Evolutionary conservation across 2,329 filamentous ascomycete genomes (phyloP), one percentile per base, ranked within the genome.

Genomic region (Ceratocystis albifundus): DNA sequence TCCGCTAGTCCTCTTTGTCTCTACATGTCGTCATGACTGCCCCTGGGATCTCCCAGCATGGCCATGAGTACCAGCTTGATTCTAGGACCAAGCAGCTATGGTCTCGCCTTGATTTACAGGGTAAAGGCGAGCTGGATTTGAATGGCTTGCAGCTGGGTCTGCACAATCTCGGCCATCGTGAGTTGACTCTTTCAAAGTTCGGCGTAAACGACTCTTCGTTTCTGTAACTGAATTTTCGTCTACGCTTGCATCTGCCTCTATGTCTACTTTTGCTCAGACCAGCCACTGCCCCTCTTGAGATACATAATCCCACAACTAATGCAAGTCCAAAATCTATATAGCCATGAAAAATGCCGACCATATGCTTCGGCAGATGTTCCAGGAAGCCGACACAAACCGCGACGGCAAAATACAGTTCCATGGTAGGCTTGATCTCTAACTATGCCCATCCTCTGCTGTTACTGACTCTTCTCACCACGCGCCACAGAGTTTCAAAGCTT

Each of bases 331-430:
- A 41, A 12, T 22, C 32, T 17, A 36, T 36, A 66, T 71, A 85
- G 82, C 82, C 63, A 76, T 99, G 73, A 96, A 96, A 79, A 94
- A 96, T 80, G 94, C 94, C 74, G 89, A 96, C 75, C 80, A 84
- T 46, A 85, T 97, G 80, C 82, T 99, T 69, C 83, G 84, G 73
- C 86, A 88, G 72, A 88, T 97, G 67, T 82, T 96, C 74, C 81
- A 82, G 70, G 83, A 87, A 69, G 91, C 96, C 69, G 94, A 99
- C 74, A 88, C 86, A 67, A 91, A 92, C 73, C 84, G 86, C 30
- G 91, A 97, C 75, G 90, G 93, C 70, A 87, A 86, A 72, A 97
- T 99, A 71, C 88, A 95, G 76, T 96, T 90, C 74, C 84, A 91
- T 77, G 90, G 90, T 94, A 80, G 74, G 82, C 72, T 68, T 30